Percentiles rank a stretch among this genome's conserved stretches.
Conservation (phyloP, 768 basidiomycete species). For the Collybia sp. region DNA sequence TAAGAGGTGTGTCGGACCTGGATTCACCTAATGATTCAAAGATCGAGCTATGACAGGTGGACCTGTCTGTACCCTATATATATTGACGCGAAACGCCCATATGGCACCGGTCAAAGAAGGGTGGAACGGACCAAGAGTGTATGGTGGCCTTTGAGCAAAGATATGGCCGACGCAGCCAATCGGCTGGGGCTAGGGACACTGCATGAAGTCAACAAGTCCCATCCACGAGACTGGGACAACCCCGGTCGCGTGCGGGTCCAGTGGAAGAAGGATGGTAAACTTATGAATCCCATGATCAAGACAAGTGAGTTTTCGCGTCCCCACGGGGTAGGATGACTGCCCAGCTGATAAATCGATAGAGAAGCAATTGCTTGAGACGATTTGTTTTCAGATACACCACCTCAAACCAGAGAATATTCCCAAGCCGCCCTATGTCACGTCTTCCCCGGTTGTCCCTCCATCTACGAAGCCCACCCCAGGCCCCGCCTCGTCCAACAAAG, state of each 20-base stretch:
- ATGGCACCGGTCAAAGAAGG: constrained; percentile 78
- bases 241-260: constrained; percentile 92
- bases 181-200: constrained; percentile 74
- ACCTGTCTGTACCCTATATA: constrained; percentile 96
- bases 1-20: constrained; percentile 55
- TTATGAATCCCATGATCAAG: constrained; percentile 65
- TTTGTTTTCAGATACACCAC: constrained; percentile 69
- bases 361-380: constrained; percentile 73
- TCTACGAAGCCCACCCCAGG: constrained; percentile 21
- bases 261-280: constrained; percentile 76
- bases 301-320: constrained; percentile 52
- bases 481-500: constrained; percentile 35
- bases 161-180: constrained; percentile 82
- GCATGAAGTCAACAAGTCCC: constrained; percentile 86
- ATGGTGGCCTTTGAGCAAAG: constrained; percentile 95
- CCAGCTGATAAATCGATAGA: constrained; percentile 39
- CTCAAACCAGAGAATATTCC: constrained; percentile 69
- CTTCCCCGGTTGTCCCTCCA: constrained; percentile 20
- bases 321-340: neutral
- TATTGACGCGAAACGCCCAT: constrained; percentile 90
- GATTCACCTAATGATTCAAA: constrained; percentile 7
- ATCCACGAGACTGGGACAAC: constrained; percentile 98
- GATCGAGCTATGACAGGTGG: constrained; percentile 56
- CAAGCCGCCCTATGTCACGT: constrained; percentile 51
- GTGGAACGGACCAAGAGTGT: constrained; percentile 74